phyloP scores from a whole-genome alignment of 2,329 filamentous ascomycete genomes.

The Sarocladiaceae sp. region DNA sequence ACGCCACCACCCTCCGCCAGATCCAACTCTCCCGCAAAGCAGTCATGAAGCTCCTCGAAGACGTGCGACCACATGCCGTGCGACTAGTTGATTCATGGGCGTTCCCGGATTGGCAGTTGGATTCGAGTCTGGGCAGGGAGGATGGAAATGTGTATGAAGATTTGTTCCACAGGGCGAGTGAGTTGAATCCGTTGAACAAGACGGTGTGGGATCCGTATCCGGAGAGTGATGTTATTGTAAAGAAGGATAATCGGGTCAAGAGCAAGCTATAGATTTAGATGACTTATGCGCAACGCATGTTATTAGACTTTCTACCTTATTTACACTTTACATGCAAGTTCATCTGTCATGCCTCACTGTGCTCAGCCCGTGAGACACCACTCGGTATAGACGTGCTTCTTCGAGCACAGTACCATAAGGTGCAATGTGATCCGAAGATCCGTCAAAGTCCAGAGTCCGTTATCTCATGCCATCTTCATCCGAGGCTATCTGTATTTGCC shows the following conservation, averaged over 20 bases:
- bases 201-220: conserved; percentile 71
- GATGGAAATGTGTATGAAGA: conserved; percentile 78
- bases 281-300: too few relatives aligned
- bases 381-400: too few relatives aligned
- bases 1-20: conserved; percentile 66
- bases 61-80: conserved; percentile 70
- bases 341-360: too few relatives aligned
- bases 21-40: conserved; percentile 65
- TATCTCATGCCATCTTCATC: too few relatives aligned
- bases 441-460: too few relatives aligned
- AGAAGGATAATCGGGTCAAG: conserved; percentile 48
- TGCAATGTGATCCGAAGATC: too few relatives aligned
- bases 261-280: conserved; percentile 40
- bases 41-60: conserved; percentile 65
- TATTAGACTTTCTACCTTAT: neutral
- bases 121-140: conserved; percentile 63
- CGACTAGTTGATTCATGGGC: conserved; percentile 70
- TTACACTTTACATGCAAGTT: neutral
- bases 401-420: too few relatives aligned
- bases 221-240: conserved; percentile 48
- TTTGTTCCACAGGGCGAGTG: conserved; percentile 66
- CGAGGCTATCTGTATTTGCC: neutral
- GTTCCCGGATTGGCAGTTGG: conserved; percentile 75
- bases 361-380: too few relatives aligned
- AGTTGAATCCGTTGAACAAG: conserved; percentile 70